A percentile compares a stretch with the other conserved stretches of the same genome.
Evolutionary conservation across 768 basidiomycete genomes (phyloP).

Genomic region (Cubamyces sp.): DNA sequence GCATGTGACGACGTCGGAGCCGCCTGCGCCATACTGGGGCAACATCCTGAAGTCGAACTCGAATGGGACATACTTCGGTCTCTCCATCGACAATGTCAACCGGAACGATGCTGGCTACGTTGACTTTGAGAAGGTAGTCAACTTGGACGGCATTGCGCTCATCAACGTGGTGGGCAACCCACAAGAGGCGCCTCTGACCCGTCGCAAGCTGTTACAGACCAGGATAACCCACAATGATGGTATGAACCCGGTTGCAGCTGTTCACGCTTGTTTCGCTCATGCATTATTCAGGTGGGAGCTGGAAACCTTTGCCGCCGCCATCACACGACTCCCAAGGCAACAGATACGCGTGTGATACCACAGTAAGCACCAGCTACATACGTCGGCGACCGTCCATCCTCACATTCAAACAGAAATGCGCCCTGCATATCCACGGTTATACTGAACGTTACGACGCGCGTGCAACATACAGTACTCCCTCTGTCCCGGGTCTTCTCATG

Average conservation of each 20-base stretch:
- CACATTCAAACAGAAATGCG: constrained; percentile 61
- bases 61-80: constrained; percentile 95
- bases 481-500: constrained; percentile 91
- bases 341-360: constrained; percentile 67
- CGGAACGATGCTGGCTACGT: constrained; percentile 87
- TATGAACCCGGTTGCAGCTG: constrained; percentile 35
- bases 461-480: constrained; percentile 92
- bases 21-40: constrained; percentile 79
- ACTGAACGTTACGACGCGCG: constrained; percentile 90
- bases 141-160: constrained; percentile 93
- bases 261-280: not conserved
- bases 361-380: constrained; percentile 48
- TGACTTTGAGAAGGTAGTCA: constrained; percentile 98
- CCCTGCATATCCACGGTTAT: constrained; percentile 92
- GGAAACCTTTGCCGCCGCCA: constrained; percentile 85
- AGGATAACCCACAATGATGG: constrained; percentile 98
- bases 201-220: constrained; percentile 76
- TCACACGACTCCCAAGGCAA: constrained; percentile 72
- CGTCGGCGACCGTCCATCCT: too few relatives aligned
- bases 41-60: constrained; percentile 95
- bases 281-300: constrained; percentile 66
- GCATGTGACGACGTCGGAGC: constrained; percentile 90
- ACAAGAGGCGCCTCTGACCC: constrained; percentile 68
- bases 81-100: constrained; percentile 88
- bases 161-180: constrained; percentile 90